phyloP scores from a whole-genome alignment of 179 eudicot species.

The Silene vulgaris region DNA sequence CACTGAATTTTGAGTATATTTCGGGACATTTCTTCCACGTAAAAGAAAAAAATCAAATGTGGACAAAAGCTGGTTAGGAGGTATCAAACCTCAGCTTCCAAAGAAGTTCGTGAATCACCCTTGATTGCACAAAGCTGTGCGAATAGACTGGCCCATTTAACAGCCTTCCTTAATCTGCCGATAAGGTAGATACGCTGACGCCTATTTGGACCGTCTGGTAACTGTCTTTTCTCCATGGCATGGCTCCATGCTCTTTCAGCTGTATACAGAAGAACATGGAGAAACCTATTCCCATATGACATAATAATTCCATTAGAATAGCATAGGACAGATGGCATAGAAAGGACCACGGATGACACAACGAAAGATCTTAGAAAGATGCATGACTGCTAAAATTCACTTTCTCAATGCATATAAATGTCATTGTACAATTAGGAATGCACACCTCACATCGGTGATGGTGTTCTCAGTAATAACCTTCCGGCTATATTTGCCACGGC shows the following conservation, averaged over 20 bases:
- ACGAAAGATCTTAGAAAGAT: background rate
- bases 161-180: conserved; percentile 90
- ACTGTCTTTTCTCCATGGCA: conserved; percentile 96
- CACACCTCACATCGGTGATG: conserved; percentile 88
- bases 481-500: conserved; percentile 73
- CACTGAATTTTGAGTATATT: too few species aligned
- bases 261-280: conserved; percentile 74
- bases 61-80: background rate
- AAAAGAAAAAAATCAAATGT: background rate
- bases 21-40: background rate
- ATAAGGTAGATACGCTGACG: conserved; percentile 82
- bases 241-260: conserved; percentile 99
- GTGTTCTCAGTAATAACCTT: conserved; percentile 56
- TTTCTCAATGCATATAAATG: background rate
- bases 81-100: conserved; percentile 84
- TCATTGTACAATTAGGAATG: background rate
- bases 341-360: too few species aligned
- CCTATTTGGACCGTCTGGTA: conserved; percentile 89
- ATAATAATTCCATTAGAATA: conserved; percentile 8
- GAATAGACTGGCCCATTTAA: conserved; percentile 81
- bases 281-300: conserved; percentile 48
- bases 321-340: background rate
- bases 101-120: conserved; percentile 92
- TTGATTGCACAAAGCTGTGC: conserved; percentile 79
- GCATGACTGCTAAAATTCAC: background rate